phyloP scores from a whole-genome alignment of 2,329 filamentous ascomycete genomes.

The Monosporascus sp. region DNA sequence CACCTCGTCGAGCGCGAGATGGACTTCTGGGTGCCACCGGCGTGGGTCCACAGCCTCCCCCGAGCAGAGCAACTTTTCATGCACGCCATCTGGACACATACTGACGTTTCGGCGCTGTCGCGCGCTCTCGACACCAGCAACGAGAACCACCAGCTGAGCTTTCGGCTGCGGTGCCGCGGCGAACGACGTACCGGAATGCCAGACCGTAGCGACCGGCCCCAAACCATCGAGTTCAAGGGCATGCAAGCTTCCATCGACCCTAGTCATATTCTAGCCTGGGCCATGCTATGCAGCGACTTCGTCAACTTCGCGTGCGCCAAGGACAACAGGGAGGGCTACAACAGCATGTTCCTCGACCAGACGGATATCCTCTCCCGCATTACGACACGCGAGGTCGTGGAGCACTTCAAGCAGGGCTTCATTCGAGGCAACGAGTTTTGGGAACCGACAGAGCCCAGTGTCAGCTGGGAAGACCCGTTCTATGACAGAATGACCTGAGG shows the following conservation, averaged over 20 bases:
- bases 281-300: not conserved
- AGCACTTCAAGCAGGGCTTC: not conserved
- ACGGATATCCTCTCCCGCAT: not conserved
- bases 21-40: not conserved
- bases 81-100: constrained; percentile 8
- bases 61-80: constrained; percentile 3
- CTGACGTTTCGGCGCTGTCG: not conserved
- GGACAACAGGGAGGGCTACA: not conserved
- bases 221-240: constrained; percentile 14
- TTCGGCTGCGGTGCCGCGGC: constrained; percentile 7
- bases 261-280: constrained; percentile 3
- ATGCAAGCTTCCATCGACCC: constrained; percentile 6
- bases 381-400: not conserved
- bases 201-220: not conserved
- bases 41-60: not conserved
- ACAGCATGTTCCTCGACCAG: not conserved
- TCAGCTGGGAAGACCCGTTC: constrained; percentile 9
- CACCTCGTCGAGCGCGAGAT: constrained; percentile 1
- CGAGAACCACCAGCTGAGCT: not conserved
- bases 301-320: not conserved
- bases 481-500: not conserved
- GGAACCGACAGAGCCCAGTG: not conserved
- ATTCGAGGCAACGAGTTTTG: not conserved
- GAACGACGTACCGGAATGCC: not conserved
- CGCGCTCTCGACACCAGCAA: not conserved